Percentiles rank a stretch among this genome's conserved stretches.
Conservation (phyloP, 2,329 filamentous ascomycete genomes). For the Ophiocordyceps unilateralis region DNA sequence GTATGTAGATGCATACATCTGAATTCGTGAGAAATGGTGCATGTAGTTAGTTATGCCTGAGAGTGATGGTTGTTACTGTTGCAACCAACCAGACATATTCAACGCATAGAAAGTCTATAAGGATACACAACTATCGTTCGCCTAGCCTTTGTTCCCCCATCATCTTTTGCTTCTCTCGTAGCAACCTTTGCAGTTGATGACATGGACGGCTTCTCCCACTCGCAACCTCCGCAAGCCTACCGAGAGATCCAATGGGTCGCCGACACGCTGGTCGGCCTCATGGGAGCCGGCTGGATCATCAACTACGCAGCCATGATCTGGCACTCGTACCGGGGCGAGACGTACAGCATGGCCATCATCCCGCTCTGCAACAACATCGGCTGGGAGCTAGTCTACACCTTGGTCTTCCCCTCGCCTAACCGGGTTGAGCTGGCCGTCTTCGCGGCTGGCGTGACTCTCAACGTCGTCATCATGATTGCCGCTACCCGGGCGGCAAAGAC, state of each 20-base stretch:
- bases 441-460: slow-evolving; percentile 2
- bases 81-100: no score
- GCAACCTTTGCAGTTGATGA: no score
- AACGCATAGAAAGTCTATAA: no score
- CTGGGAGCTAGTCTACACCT: slow-evolving; percentile 4
- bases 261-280: slow-evolving; percentile 2
- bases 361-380: slow-evolving; percentile 6
- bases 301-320: slow-evolving; percentile 5
- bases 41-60: no score
- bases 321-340: slow-evolving; percentile 2
- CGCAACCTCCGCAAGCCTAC: slow-evolving; percentile 3
- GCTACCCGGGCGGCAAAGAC: slow-evolving; percentile 3
- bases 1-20: no score
- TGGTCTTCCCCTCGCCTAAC: slow-evolving; percentile 4
- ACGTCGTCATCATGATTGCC: slow-evolving; percentile 4
- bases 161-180: no score
- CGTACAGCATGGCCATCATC: slow-evolving; percentile 5
- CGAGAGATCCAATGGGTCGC: slow-evolving; percentile 4
- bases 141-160: no score
- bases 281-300: slow-evolving; percentile 5
- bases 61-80: no score
- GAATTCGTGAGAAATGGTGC: no score
- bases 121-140: no score
- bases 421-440: slow-evolving; percentile 4
- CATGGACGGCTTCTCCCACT: slow-evolving; percentile 5